Evolutionary conservation across 2,329 filamentous ascomycete species (phyloP).

Genomic region (Colletotrichum plurivorum): DNA sequence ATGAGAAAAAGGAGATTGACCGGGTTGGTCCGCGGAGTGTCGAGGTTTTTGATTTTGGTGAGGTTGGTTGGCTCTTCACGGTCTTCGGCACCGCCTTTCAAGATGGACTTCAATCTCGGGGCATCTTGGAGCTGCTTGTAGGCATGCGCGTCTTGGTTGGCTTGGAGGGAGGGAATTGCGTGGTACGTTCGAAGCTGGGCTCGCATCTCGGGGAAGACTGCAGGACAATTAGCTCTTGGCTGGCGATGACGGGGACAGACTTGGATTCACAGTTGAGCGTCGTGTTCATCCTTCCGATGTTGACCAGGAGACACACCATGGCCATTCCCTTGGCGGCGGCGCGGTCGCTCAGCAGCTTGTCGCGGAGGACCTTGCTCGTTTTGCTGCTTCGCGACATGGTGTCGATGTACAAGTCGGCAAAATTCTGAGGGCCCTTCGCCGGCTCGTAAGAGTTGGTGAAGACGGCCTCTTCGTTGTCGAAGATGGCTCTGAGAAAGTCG

Average conservation of each 20-base stretch:
- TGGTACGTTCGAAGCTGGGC: conserved; percentile 98
- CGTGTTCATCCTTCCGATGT: conserved; percentile 98
- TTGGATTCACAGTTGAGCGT: conserved; percentile 87
- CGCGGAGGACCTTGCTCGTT: conserved; percentile 97
- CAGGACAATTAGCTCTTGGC: conserved; percentile 37
- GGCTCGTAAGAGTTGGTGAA: conserved; percentile 94
- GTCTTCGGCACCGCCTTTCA: conserved; percentile 97
- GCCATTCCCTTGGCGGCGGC: conserved; percentile 97
- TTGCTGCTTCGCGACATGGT: conserved; percentile 99
- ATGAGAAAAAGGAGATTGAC: conserved; percentile 98
- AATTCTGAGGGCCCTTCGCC: conserved; percentile 74
- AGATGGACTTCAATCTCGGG: conserved; percentile 93
- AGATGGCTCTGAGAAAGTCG: conserved; percentile 85
- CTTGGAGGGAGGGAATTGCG: conserved; percentile 95
- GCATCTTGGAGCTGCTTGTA: conserved; percentile 99
- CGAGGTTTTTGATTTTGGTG: conserved; percentile 80
- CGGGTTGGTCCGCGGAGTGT: conserved; percentile 86
- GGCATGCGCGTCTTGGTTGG: conserved; percentile 92
- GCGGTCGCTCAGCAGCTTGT: conserved; percentile 93
- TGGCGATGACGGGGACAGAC: conserved; percentile 1
- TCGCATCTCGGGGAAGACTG: conserved; percentile 99
- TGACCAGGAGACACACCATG: conserved; percentile 98
- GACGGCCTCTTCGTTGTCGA: conserved; percentile 79
- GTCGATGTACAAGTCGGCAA: conserved; percentile 97
- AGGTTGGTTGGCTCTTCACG: conserved; percentile 85